These are phyloP conservation scores for Lathyrus aphaca DNA, from an alignment of 306 rosid genomes.

Conservation along the genomic window DNA sequence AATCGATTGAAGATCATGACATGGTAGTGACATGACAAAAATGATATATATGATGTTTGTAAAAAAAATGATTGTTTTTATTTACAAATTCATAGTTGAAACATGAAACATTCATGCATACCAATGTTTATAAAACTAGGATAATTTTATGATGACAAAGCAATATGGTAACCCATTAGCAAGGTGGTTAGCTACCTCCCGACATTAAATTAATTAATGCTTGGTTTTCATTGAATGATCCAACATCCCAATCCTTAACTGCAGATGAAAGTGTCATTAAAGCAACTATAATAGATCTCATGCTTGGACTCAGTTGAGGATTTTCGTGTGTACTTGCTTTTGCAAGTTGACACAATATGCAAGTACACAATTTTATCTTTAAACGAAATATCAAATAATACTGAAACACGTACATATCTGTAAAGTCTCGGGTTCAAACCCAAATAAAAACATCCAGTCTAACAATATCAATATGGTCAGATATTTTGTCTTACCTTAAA, in stretches of 20 bases:
- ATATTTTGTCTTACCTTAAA: too few species aligned
- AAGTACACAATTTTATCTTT: background rate
- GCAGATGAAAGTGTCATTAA: slow-evolving; percentile 71
- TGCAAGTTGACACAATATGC: slow-evolving; percentile 72
- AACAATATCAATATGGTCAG: too few species aligned
- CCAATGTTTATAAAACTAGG: too few species aligned
- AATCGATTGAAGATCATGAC: too few species aligned
- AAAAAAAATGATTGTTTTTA: background rate
- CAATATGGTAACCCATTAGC: too few species aligned
- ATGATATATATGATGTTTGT: background rate
- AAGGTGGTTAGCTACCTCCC: too few species aligned
- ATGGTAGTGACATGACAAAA: too few species aligned
- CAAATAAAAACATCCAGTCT: too few species aligned
- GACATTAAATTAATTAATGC: slow-evolving; percentile 54
- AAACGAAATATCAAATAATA: too few species aligned
- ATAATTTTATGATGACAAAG: background rate
- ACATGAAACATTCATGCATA: slow-evolving; percentile 17
- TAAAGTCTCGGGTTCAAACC: too few species aligned
- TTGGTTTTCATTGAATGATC: slow-evolving; percentile 63
- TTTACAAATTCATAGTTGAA: slow-evolving; percentile 26
- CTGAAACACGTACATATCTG: too few species aligned
- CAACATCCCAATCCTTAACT: slow-evolving; percentile 71
- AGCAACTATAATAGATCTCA: slow-evolving; percentile 78
- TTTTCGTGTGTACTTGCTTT: slow-evolving; percentile 75
- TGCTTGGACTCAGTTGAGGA: slow-evolving; percentile 84